Base-by-base conservation (phyloP, 352 stramenopile species). In the Globisporangium middletonii region DNA sequence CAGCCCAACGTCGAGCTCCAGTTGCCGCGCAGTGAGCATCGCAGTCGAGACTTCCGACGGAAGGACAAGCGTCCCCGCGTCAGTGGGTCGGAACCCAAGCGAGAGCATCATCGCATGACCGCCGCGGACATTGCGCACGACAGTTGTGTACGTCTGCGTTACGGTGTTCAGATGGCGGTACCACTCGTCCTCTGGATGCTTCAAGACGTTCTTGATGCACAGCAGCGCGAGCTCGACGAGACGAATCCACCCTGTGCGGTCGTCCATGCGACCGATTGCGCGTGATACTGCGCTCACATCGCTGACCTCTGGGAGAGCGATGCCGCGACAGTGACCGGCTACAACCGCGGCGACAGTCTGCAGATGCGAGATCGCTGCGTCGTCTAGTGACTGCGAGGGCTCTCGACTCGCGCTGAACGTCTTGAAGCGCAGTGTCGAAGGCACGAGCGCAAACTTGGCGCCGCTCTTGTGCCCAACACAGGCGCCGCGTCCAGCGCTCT, bases 71-170 rank as follows among this genome's bases (percentile, higher is more conserved):
- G 68, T 64, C 2, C 67, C 69, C 0, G 51, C 51, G 27, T 87
- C 66, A 0, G 70, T 85, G 42, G 87, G 74, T 13, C 73, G 72
- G 50, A 91, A 91, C 0, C 78, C 80, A 2, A 88, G 27, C 0
- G 68, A 71, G 0, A 81, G 19, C 49, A 88, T 57, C 8, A 88
- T 53, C 27, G 73, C 63, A 27, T 71, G 37, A 15, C 76, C 80
- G 15, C 77, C 75, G 37, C 59, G 49, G 0, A 72, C 60, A 18
- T 58, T 71, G 3, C 49, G 44, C 7, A 86, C 74, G 1, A 75
- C 37, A 16, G 63, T 81, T 9, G 55, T 70, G 49, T 79, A 88
- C 11, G 77, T 84, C 8, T 61, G 63, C 2, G 79, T 87, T 6
- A 65, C 62, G 0, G 72, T 84, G 33, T 81, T 73, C 4, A 90